Base-by-base conservation (phyloP, 2,329 filamentous ascomycete genomes). In the Tolypocladium paradoxum region DNA sequence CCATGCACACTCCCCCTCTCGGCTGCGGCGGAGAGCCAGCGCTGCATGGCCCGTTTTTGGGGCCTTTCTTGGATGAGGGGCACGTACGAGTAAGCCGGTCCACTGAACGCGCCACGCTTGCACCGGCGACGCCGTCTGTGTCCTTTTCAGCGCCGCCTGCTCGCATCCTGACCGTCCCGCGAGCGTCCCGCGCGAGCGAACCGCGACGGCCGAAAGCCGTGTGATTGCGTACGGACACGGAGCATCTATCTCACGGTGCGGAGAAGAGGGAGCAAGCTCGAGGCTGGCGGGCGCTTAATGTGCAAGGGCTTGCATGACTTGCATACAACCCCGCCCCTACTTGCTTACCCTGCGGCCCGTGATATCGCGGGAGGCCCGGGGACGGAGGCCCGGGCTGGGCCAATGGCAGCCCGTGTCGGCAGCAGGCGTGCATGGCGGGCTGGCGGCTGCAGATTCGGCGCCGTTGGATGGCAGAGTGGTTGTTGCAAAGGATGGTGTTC, bases 251-350 rank as follows among this genome's bases (percentile, higher is more conserved):
- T 29, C 6, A 29, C 27, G 43, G 16, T 9, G 43, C 43, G 18
- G 43, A 18, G 43, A n/a, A 46, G 16, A n/a, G 18, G 27, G 14
- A 22, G n/a, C n/a, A n/a, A n/a, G 6, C 18, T 31, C 8, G 24
- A 45, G 40, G 40, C 40, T 45, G 43, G 43, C 43, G 31, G 34
- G 51, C 51, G 51, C 51, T 53, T 53, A 48, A 45, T 49, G 51
- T 48, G 51, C 46, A 22, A 49, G 22, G 46, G 14, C 51, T 43
- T 53, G 51, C 51, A 36, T 49, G 51, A 53, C 46, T 27, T 49
- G 36, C 46, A 52, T 48, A 14, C 16, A 4, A 18, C 20, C 34
- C 45, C n/a, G n/a, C n/a, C n/a, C n/a, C n/a, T n/a, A n/a, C n/a
- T n/a, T n/a, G n/a, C n/a, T n/a, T 22, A 24, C n/a, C n/a, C 22